Conservation (phyloP, 2,329 filamentous ascomycete genomes). For the Phaeophleospora eucalypticola region DNA sequence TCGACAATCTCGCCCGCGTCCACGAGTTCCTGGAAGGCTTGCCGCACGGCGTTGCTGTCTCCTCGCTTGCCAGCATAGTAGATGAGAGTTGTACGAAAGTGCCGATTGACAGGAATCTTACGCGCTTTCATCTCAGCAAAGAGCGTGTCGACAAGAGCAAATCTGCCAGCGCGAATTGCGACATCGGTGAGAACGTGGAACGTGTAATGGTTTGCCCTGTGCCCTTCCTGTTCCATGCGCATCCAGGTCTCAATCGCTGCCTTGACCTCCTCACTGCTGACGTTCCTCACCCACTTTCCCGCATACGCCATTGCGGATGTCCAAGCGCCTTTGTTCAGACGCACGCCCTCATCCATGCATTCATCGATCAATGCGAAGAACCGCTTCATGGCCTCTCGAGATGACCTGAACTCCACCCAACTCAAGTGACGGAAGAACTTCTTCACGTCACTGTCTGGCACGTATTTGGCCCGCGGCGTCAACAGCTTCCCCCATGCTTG, state of each 20-base stretch:
- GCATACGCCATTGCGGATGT: constrained; percentile 78
- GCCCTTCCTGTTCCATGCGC: constrained; percentile 75
- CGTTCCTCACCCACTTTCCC: constrained; percentile 61
- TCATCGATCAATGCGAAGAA: constrained; percentile 84
- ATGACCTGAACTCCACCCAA: constrained; percentile 50
- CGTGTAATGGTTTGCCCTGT: constrained; percentile 69
- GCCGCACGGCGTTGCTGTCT: constrained; percentile 69
- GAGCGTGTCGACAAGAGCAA: constrained; percentile 76
- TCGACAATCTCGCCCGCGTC: constrained; percentile 82
- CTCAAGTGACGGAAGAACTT: constrained; percentile 66
- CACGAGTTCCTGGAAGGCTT: constrained; percentile 79
- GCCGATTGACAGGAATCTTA: constrained; percentile 66
- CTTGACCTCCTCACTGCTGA: constrained; percentile 59
- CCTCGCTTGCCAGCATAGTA: constrained; percentile 74
- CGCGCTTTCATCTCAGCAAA: constrained; percentile 74
- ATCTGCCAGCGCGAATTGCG: constrained; percentile 81
- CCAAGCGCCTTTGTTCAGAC: constrained; percentile 69
- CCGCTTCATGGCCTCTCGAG: constrained; percentile 64
- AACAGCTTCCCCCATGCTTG: constrained; percentile 51
- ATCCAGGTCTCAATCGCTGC: constrained; percentile 75
- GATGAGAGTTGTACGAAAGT: constrained; percentile 76
- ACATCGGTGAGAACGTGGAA: constrained; percentile 92
- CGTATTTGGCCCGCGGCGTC: constrained; percentile 50
- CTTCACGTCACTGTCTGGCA: constrained; percentile 53
- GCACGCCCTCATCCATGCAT: constrained; percentile 68